phyloP scores from a whole-genome alignment of 805 yeast species.

The Teunomyces stri region DNA sequence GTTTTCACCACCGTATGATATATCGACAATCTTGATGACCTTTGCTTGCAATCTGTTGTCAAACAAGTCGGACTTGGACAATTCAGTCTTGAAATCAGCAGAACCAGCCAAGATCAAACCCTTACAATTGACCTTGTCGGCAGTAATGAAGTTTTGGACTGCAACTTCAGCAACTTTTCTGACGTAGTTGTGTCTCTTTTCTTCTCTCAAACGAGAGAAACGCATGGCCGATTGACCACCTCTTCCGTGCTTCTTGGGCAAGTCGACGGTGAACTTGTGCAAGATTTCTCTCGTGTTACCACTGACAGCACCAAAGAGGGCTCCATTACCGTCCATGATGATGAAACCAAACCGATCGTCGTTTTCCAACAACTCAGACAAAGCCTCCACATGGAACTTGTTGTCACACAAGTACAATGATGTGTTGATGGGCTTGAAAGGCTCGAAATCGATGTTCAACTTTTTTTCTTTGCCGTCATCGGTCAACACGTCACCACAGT shows the following conservation, averaged over 20 bases:
- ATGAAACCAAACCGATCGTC: conserved; percentile 98
- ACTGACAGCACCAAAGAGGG: conserved; percentile 88
- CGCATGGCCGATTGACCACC: conserved; percentile 99
- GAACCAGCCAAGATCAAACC: conserved; percentile 98
- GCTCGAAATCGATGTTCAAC: conserved; percentile 95
- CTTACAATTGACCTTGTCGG: conserved; percentile 89
- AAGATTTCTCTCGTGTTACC: conserved; percentile 97
- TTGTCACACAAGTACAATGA: conserved; percentile 92
- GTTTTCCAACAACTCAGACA: conserved; percentile 87
- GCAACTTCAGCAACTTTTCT: conserved; percentile 98
- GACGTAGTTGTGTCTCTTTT: conserved; percentile 97
- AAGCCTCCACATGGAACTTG: conserved; percentile 96
- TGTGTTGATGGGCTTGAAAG: conserved; percentile 98
- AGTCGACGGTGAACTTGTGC: conserved; percentile 92
- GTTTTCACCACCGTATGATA: conserved; percentile 98
- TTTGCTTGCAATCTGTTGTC: conserved; percentile 86
- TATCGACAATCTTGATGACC: conserved; percentile 90
- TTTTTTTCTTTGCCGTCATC: conserved; percentile 98
- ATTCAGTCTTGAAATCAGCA: conserved; percentile 96
- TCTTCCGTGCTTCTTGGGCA: conserved; percentile 99
- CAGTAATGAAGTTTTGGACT: conserved; percentile 93
- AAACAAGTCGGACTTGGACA: conserved; percentile 88
- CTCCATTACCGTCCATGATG: conserved; percentile 99
- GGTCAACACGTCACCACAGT: conserved; percentile 97
- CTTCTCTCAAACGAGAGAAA: conserved; percentile 98